Evolutionary conservation across 1,284 basidiomycete genomes (phyloP).

Genomic region (Fomitopsis pinicola): DNA sequence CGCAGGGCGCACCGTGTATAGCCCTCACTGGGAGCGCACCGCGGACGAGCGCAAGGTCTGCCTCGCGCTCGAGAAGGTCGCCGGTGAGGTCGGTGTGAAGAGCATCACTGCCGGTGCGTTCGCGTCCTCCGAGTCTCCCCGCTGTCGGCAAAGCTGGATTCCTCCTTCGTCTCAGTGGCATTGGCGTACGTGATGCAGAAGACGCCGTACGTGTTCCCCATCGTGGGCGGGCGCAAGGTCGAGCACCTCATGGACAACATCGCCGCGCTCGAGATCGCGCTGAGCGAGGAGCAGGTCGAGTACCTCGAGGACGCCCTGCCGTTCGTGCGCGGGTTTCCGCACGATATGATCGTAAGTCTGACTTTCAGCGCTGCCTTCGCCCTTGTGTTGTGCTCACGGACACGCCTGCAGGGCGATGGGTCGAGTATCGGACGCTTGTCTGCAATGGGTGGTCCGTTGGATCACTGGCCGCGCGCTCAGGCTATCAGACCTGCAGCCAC

Average conservation of each 20-base stretch:
- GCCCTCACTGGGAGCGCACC: constrained; percentile 36
- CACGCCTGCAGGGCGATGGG: constrained; percentile 11
- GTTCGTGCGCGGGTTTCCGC: constrained; percentile 43
- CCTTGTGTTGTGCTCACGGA: too few species aligned
- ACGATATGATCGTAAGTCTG: constrained; percentile 33
- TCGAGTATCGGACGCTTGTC: not conserved
- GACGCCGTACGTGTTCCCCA: constrained; percentile 12
- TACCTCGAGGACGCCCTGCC: constrained; percentile 36
- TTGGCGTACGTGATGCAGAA: constrained; percentile 50
- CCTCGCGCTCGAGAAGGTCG: constrained; percentile 43
- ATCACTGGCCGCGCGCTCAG: constrained; percentile 13
- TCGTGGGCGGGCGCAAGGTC: constrained; percentile 46
- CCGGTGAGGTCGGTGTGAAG: constrained; percentile 34
- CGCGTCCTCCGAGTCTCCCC: too few species aligned
- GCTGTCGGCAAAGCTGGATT: too few species aligned
- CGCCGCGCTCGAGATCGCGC: constrained; percentile 39
- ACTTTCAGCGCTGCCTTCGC: not conserved
- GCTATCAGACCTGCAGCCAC: constrained; percentile 7
- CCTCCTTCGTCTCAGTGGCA: constrained; percentile 26
- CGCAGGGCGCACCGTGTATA: constrained; percentile 23
- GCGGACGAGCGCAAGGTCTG: constrained; percentile 36
- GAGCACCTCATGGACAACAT: constrained; percentile 46
- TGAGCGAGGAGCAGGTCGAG: constrained; percentile 39
- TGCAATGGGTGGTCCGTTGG: constrained; percentile 9
- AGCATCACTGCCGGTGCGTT: constrained; percentile 20